Base-by-base conservation (phyloP, 2,329 filamentous ascomycete genomes). In the Fusarium fujikuroi region DNA sequence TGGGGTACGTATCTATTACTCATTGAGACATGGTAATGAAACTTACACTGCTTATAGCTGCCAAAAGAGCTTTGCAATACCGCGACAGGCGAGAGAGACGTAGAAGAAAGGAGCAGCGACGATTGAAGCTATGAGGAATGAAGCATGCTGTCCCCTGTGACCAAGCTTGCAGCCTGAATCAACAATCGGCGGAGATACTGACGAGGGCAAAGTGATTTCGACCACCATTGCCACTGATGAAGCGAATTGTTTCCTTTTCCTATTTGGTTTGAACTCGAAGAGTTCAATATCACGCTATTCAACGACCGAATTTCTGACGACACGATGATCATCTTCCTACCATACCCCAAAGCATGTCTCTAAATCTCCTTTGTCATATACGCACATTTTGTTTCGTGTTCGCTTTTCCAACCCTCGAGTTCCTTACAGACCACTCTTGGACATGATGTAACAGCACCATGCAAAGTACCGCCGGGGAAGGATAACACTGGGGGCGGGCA, bases 51-150 rank as follows among this genome's bases (percentile, higher is more conserved):
- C 49, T 49, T 30, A 49, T 57, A 83, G 82, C 82, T 57, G 63
- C 73, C 23, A 83, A 83, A 66, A 76, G 82, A 40, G 72, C 69
- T n/a, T 58, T 79, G 49, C 82, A 83, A 69, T 82, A 81, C 66
- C 80, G 77, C 30, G 80, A 83, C 32, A 80, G 82, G 60, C 77
- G 78, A 56, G 82, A 83, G 52, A 78, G 82, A 53, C 77, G 81
- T 62, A 81, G 80, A 75, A 80, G 79, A 78, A 83, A 82, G 75
- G 82, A 83, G 66, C 76, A 81, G 69, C 76, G 81, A 52, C 80
- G 81, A 61, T 62, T 82, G 52, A 83, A 81, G 75, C 76, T 83
- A 58, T 83, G 58, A 67, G 34, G 63, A 60, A 62, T 54, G 52
- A 63, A 58, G 28, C 30, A 68, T 68, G 25, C 37, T 42, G 66